Base-by-base conservation (phyloP, 768 basidiomycete genomes). In the Gloeopeniophorella convolvens region DNA sequence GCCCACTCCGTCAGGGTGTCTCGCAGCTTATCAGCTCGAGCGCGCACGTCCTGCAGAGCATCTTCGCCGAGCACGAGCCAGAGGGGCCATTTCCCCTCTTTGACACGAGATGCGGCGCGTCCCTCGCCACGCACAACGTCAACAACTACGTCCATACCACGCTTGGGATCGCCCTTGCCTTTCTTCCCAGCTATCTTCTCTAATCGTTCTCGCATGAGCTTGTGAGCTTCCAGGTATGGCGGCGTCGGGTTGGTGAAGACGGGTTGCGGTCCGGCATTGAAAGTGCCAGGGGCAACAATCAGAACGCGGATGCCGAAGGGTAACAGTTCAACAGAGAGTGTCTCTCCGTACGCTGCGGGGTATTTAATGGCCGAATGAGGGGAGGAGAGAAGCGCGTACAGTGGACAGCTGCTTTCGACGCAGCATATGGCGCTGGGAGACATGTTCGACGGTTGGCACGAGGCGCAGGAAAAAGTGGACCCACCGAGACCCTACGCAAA, bases 111-210 rank as follows among this genome's bases (percentile, higher is more conserved):
- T n/a, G 56, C 42, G 21, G 56, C 61, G 13, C 56, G 18, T 2
- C 64, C 64, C 39, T 65, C 63, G 24, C 51, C 48, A 12, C 47
- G 50, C 12, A 63, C 50, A 36, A 63, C 28, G 39, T 65, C 64
- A 21, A 65, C 18, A 15, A 65, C 53, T 7, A 61, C 53, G 24
- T 60, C 31, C 7, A 57, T 57, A 23, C 47, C 62, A 24, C 59
- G 62, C 41, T 44, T 37, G 2, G 64, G 62, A 40, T 65, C 60
- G 5, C 64, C 64, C 8, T 47, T n/a, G n/a, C n/a, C n/a, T n/a
- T n/a, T n/a, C n/a, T n/a, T n/a, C n/a, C n/a, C n/a, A n/a, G 48
- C 41, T 65, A 60, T 11, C 55, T 57, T 28, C 15, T 43, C 24
- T 3, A 24, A 15, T 5, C 16, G 26, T 6, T 43, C 27, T 10